A percentile compares a stretch with the other conserved stretches of the same genome.
Evolutionary conservation across 768 basidiomycete species (phyloP).

Genomic region (Cubamyces lactineus): DNA sequence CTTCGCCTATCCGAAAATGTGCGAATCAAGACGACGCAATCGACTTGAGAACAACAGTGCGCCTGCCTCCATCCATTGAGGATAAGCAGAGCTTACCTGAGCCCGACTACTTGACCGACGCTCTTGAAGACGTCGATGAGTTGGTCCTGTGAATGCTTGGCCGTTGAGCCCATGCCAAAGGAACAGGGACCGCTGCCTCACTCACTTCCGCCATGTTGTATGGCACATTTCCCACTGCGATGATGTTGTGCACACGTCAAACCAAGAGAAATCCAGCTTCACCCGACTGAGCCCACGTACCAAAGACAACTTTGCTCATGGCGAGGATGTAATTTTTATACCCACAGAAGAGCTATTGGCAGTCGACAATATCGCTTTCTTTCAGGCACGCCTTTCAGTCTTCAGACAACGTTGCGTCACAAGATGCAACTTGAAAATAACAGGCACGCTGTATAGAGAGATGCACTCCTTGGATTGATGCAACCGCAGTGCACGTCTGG

Average conservation of each 20-base stretch:
- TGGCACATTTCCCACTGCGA: constrained; percentile 82
- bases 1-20: too few species aligned
- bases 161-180: constrained; percentile 8
- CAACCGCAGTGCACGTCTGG: too few species aligned
- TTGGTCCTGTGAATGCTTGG: constrained; percentile 55
- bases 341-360: too few species aligned
- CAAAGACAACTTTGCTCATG: constrained; percentile 38
- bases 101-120: constrained; percentile 87
- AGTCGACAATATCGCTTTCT: too few species aligned
- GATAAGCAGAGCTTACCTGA: constrained; percentile 54
- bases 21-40: too few species aligned
- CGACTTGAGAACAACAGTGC: too few species aligned
- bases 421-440: too few species aligned
- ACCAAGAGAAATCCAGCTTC: neutral
- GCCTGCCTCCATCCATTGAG: neutral
- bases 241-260: constrained; percentile 3
- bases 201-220: constrained; percentile 84
- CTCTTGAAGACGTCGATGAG: constrained; percentile 87
- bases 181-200: constrained; percentile 8
- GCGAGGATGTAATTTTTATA: neutral
- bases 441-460: too few species aligned
- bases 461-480: too few species aligned
- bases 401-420: too few species aligned
- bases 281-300: constrained; percentile 41
- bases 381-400: too few species aligned